phyloP scores from a whole-genome alignment of 257 asterid genomes.

The Schizonepeta tenuifolia region DNA sequence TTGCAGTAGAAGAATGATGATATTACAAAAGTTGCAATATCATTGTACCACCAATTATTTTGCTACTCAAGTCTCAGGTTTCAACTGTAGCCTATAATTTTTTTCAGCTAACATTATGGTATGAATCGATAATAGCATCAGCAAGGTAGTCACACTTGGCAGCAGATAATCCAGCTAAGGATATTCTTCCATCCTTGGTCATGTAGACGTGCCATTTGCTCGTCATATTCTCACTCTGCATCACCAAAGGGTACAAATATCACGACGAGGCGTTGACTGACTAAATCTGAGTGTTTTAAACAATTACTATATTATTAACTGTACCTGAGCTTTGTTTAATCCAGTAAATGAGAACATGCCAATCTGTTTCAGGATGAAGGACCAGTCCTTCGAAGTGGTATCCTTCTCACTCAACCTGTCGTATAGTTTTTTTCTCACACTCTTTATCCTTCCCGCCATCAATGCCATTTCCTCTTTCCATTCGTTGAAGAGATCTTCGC shows the following conservation, averaged over 20 bases:
- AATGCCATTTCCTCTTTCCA: conserved; percentile 95
- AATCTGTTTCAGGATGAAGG: conserved; percentile 81
- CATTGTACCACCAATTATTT: conserved; percentile 20
- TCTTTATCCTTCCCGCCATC: conserved; percentile 97
- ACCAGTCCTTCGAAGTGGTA: conserved; percentile 90
- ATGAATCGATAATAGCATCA: conserved; percentile 90
- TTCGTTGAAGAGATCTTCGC: conserved; percentile 68
- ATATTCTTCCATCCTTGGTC: conserved; percentile 96
- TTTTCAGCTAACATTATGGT: conserved; percentile 68
- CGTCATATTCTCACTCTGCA: conserved; percentile 90
- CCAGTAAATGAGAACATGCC: conserved; percentile 99
- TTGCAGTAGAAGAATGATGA: not conserved
- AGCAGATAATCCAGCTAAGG: conserved; percentile 89
- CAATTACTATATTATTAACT: not conserved
- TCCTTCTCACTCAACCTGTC: conserved; percentile 69
- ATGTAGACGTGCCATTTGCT: conserved; percentile 92
- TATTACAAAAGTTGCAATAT: not conserved
- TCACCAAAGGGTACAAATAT: conserved; percentile 20
- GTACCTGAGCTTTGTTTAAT: conserved; percentile 86
- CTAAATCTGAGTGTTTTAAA: not conserved
- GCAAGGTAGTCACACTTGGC: conserved; percentile 96
- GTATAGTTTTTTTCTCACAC: conserved; percentile 75
- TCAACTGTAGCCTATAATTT: not conserved
- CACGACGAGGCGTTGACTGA: not conserved
- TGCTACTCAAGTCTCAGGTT: not conserved